Percentiles rank a stretch among this genome's conserved stretches.
Conservation (phyloP, 2,329 filamentous ascomycete species). For the Aspergillus floridensis region DNA sequence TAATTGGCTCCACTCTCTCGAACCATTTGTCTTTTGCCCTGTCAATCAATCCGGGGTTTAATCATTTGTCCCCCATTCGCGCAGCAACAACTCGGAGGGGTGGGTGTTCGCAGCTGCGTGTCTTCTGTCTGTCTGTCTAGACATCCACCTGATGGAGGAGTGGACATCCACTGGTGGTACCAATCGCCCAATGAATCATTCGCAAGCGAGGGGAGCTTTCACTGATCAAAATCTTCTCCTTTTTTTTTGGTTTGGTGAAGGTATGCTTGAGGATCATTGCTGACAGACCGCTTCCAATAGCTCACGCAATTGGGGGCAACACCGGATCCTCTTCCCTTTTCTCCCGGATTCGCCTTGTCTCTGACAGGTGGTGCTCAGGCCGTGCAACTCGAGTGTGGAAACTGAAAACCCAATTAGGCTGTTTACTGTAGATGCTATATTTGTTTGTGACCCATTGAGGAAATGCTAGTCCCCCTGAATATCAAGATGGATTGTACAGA, state of each 20-base stretch:
- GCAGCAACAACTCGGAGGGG: background rate
- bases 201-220: background rate
- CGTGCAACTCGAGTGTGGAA: background rate
- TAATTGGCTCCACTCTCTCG: background rate
- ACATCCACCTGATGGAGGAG: background rate
- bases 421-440: background rate
- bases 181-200: background rate
- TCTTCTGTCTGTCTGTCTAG: too few species aligned
- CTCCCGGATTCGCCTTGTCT: background rate
- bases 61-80: background rate
- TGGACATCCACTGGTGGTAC: background rate
- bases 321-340: background rate
- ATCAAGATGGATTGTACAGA: background rate
- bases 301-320: background rate
- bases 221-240: background rate
- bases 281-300: background rate
- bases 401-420: background rate
- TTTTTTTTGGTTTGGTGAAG: background rate
- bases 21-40: background rate
- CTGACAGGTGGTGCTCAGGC: background rate
- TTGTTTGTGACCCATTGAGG: background rate
- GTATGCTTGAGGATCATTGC: background rate
- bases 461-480: background rate
- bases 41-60: slow-evolving; percentile 1
- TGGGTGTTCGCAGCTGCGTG: background rate